phyloP scores from a whole-genome alignment of 1,139 yeast genomes.

The Pichia sp. region DNA sequence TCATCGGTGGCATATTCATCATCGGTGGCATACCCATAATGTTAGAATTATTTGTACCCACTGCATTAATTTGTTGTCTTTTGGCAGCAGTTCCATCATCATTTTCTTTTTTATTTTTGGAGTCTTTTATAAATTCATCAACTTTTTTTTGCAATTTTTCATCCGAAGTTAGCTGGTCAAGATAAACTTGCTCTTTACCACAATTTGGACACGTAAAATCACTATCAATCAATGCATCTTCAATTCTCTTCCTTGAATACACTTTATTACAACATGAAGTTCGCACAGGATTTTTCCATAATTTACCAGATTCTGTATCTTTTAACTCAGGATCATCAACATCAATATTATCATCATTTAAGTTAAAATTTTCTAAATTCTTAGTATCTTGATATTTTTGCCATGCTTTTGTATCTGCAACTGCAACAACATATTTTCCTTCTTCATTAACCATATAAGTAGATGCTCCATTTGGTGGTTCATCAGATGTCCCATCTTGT shows the following conservation, averaged over 20 bases:
- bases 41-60: neutral
- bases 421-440: constrained; percentile 90
- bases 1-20: constrained; percentile 15
- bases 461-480: constrained; percentile 35
- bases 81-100: constrained; percentile 14
- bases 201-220: constrained; percentile 93
- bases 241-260: constrained; percentile 59
- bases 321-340: constrained; percentile 53
- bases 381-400: constrained; percentile 70
- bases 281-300: constrained; percentile 68
- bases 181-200: constrained; percentile 60
- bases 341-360: constrained; percentile 33
- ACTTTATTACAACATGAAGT: constrained; percentile 76
- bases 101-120: constrained; percentile 1
- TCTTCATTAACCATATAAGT: constrained; percentile 88
- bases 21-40: constrained; percentile 7
- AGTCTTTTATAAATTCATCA: constrained; percentile 9
- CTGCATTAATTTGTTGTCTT: constrained; percentile 16
- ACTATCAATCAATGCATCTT: constrained; percentile 65
- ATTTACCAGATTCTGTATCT: constrained; percentile 45
- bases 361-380: constrained; percentile 33
- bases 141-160: constrained; percentile 45
- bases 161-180: constrained; percentile 66
- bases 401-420: constrained; percentile 95
- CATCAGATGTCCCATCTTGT: constrained; percentile 8